Evolutionary conservation across 306 rosid genomes (phyloP).

Genomic region (Sphenostylis stenocarpa): DNA sequence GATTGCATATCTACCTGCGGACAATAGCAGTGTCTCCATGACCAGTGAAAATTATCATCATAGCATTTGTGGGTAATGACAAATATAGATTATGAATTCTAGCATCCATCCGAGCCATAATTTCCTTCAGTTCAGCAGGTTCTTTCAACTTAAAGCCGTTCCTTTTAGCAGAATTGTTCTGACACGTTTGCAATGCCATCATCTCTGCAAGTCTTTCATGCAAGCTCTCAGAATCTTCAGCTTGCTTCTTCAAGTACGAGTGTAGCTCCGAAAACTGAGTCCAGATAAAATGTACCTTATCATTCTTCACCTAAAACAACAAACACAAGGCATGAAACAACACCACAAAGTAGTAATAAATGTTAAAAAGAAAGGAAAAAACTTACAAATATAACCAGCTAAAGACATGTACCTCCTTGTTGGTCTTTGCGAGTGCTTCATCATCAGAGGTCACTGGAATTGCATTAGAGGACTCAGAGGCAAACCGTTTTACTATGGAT

Average conservation of each 20-base stretch:
- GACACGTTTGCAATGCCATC: slow-evolving; percentile 76
- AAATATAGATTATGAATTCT: slow-evolving; percentile 55
- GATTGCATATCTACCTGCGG: slow-evolving; percentile 62
- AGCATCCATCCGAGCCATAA: slow-evolving; percentile 71
- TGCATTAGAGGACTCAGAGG: slow-evolving; percentile 73
- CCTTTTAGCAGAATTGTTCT: slow-evolving; percentile 43
- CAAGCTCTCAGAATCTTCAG: slow-evolving; percentile 66
- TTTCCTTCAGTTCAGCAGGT: slow-evolving; percentile 65
- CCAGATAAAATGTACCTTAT: slow-evolving; percentile 86
- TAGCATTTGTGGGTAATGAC: slow-evolving; percentile 72
- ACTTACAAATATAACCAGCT: slow-evolving; percentile 8
- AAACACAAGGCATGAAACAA: slow-evolving; percentile 19
- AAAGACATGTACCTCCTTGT: slow-evolving; percentile 64
- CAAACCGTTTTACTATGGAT: slow-evolving; percentile 75
- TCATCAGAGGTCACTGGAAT: slow-evolving; percentile 86
- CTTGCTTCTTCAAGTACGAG: slow-evolving; percentile 74
- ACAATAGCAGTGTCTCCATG: slow-evolving; percentile 92
- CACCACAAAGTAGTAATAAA: slow-evolving; percentile 13
- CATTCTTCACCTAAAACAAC: slow-evolving; percentile 79
- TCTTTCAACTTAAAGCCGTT: slow-evolving; percentile 50
- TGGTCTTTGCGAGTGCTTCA: slow-evolving; percentile 76
- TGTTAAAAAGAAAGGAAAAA: not conserved
- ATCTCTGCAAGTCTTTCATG: slow-evolving; percentile 80
- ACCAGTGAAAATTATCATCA: slow-evolving; percentile 92
- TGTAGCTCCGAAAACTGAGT: slow-evolving; percentile 84